Evolutionary conservation across 2,329 filamentous ascomycete species (phyloP).

Genomic region (Dactylellina parvicollis): DNA sequence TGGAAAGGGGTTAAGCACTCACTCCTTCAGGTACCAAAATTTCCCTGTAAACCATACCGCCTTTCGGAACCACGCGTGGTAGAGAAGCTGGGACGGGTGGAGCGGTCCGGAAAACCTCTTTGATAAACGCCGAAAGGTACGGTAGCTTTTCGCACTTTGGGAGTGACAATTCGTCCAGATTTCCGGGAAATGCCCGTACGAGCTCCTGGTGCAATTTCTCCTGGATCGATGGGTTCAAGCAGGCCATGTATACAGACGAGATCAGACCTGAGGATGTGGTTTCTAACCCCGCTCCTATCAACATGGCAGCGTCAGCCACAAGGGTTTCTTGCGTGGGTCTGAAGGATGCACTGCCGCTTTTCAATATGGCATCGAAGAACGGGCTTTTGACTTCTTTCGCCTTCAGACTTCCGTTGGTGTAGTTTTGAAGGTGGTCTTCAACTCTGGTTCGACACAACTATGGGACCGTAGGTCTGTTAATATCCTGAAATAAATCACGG

Average conservation of each 20-base stretch:
- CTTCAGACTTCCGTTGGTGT: background rate
- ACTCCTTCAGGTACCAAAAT: slow-evolving; percentile 6
- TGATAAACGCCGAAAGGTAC: slow-evolving; percentile 15
- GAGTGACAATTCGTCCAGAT: background rate
- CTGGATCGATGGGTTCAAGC: slow-evolving; percentile 5
- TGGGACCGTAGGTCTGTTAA: too few species aligned
- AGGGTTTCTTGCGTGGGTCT: background rate
- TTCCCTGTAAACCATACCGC: background rate
- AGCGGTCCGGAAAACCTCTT: slow-evolving; percentile 1
- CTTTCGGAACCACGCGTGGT: background rate
- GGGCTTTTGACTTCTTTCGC: slow-evolving; percentile 21
- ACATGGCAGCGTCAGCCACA: slow-evolving; percentile 7
- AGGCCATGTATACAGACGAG: slow-evolving; percentile 9
- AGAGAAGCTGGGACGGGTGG: background rate
- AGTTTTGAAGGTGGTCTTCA: background rate
- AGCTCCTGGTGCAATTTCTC: slow-evolving; percentile 18
- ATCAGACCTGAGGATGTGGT: slow-evolving; percentile 4
- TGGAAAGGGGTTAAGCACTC: background rate
- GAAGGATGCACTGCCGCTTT: slow-evolving; percentile 1
- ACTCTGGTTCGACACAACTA: background rate
- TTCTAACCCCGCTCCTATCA: slow-evolving; percentile 9
- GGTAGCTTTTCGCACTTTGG: slow-evolving; percentile 15
- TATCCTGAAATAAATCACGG: too few species aligned
- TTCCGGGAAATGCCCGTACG: slow-evolving; percentile 10
- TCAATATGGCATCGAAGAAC: slow-evolving; percentile 12